Evolutionary conservation across 306 rosid genomes (phyloP).

Genomic region (Citrullus amarus): DNA sequence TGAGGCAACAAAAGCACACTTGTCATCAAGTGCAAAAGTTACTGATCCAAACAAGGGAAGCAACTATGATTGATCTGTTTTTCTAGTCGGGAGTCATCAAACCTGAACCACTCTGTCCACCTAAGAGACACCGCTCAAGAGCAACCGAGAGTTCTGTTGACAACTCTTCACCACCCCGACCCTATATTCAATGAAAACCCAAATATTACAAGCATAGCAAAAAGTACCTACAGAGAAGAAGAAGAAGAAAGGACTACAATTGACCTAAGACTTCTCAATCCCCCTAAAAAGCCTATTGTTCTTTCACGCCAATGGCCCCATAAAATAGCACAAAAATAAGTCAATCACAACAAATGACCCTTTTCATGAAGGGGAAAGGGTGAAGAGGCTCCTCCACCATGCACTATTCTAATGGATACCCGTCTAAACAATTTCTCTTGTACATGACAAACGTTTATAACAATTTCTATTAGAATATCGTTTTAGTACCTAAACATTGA

Average conservation of each 20-base stretch:
- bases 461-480: neutral
- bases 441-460: neutral
- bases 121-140: constrained; percentile 63
- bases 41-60: neutral
- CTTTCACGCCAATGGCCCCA: too few species aligned
- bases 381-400: too few species aligned
- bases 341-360: too few species aligned
- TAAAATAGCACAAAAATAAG: too few species aligned
- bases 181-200: constrained; percentile 25
- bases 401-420: too few species aligned
- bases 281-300: too few species aligned
- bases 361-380: too few species aligned
- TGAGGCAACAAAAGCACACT: constrained; percentile 11
- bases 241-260: too few species aligned
- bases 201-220: neutral
- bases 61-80: neutral
- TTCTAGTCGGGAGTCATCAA: neutral
- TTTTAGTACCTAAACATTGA: neutral
- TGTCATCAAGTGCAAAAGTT: neutral
- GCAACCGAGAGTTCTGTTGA: constrained; percentile 59
- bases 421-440: too few species aligned
- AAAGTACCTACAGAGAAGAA: too few species aligned
- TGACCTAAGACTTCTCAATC: too few species aligned
- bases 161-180: constrained; percentile 84
- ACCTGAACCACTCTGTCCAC: constrained; percentile 84